Evolutionary conservation across 768 basidiomycete species (phyloP), one percentile per base, ranked within the genome.

Genomic region (Mycena capillaripes): DNA sequence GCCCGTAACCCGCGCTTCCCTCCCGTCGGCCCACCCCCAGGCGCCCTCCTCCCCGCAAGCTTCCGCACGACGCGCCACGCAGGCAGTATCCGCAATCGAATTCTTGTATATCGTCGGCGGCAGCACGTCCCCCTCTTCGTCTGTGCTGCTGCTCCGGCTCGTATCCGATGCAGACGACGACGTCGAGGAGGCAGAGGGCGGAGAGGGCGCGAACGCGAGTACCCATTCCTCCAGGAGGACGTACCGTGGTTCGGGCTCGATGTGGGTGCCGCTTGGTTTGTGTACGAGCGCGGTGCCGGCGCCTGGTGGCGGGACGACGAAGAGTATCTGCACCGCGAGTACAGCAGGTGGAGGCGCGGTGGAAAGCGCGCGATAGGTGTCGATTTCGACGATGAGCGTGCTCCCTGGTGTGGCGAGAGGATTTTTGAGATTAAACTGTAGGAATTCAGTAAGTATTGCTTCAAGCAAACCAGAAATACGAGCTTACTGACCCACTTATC

Each of bases 401-500:
- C 86, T 76, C 71, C 6, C 21, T 0, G 69, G 14, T 23, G 94
- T 91, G 38, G 89, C 87, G 82, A 94, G 92, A 27, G 91, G 92
- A 2, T 90, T 93, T 82, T 95, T 93, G 61, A 95, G 84, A 81
- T 95, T 95, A 86, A 95, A 95, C 94, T 95, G 34, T 12, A 25
- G 0, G 23, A n/a, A 60, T 42, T 60, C 11, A 29, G 69, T n/a
- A 66, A 48, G 44, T 38, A 42, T 42, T 69, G 64, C 16, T 38
- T 55, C 56, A 32, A 36, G 66, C 53, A 59, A 7, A 36, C 6
- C 36, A 59, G 36, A 36, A 30, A 12, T 29, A 25, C n/a, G 42
- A 36, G 36, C 12, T 6, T 1, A 84, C 93, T 70, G 61, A 95
- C 94, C 94, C 94, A 95, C 89, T 93, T 95, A 79, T 96, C 94